Conservation (phyloP, 2,329 filamentous ascomycete species). For the Exophiala alcalophila region DNA sequence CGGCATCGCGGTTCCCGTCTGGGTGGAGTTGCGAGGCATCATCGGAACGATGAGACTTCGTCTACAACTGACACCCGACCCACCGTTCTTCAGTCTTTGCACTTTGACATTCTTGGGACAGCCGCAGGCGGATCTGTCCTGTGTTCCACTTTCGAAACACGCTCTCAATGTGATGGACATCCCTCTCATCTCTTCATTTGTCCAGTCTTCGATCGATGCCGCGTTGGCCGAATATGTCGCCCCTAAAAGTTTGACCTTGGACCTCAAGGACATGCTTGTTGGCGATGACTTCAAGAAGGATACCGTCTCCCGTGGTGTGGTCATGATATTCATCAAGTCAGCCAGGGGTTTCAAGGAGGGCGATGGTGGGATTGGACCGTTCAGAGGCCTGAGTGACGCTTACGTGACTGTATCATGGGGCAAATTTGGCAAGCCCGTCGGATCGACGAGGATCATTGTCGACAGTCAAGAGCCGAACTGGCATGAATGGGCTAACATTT, state of each 20-base stretch:
- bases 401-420: slow-evolving; percentile 74
- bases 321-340: slow-evolving; percentile 64
- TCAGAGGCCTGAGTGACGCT: slow-evolving; percentile 64
- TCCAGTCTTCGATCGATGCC: slow-evolving; percentile 70
- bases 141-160: slow-evolving; percentile 66
- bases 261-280: slow-evolving; percentile 73
- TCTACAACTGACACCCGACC: slow-evolving; percentile 70
- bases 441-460: slow-evolving; percentile 62
- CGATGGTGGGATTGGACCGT: slow-evolving; percentile 60
- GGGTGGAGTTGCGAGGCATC: slow-evolving; percentile 71
- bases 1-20: slow-evolving; percentile 59
- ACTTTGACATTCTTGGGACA: slow-evolving; percentile 73
- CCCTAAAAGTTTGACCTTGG: slow-evolving; percentile 69
- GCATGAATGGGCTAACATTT: slow-evolving; percentile 67
- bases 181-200: slow-evolving; percentile 70
- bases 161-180: slow-evolving; percentile 72
- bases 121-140: slow-evolving; percentile 68
- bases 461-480: slow-evolving; percentile 66
- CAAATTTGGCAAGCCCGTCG: slow-evolving; percentile 70
- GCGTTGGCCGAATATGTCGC: slow-evolving; percentile 73
- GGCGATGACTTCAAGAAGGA: slow-evolving; percentile 79
- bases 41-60: slow-evolving; percentile 68
- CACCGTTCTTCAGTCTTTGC: slow-evolving; percentile 72
- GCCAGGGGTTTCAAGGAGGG: slow-evolving; percentile 70
- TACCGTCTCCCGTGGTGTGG: slow-evolving; percentile 60